Percentiles rank a stretch among this genome's conserved stretches.
These are phyloP conservation scores for Didymella keratinophila DNA, from an alignment of 2,329 filamentous ascomycete species.

Conservation along the genomic window DNA sequence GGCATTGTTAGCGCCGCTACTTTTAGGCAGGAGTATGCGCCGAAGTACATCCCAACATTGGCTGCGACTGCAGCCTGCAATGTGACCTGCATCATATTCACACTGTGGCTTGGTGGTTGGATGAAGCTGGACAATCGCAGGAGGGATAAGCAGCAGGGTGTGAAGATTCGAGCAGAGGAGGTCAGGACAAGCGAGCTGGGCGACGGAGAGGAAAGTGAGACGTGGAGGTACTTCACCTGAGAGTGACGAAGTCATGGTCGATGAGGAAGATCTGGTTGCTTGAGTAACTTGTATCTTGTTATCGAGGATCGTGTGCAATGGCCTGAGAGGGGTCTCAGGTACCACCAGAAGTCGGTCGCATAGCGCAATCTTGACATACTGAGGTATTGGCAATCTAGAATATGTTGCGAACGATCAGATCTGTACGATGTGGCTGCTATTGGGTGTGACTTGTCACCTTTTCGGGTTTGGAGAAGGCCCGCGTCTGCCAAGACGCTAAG, in stretches of 20 bases:
- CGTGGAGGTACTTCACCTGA: slow-evolving; percentile 50
- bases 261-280: not conserved
- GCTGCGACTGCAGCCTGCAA: slow-evolving; percentile 56
- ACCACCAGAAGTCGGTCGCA: not conserved
- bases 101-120: slow-evolving; percentile 53
- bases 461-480: too few species aligned
- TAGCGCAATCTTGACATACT: not conserved
- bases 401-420: not conserved
- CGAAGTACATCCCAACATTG: slow-evolving; percentile 59
- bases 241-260: not conserved
- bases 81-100: slow-evolving; percentile 53
- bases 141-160: slow-evolving; percentile 51
- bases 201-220: slow-evolving; percentile 50
- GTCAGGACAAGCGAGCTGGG: slow-evolving; percentile 52
- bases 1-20: slow-evolving; percentile 58
- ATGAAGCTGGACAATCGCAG: slow-evolving; percentile 57
- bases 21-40: slow-evolving; percentile 59
- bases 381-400: not conserved
- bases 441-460: not conserved
- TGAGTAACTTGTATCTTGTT: not conserved
- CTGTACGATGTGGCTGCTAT: not conserved
- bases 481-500: not conserved
- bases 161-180: slow-evolving; percentile 48
- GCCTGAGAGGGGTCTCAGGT: not conserved
- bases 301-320: not conserved